phyloP scores from a whole-genome alignment of 2,329 filamentous ascomycete genomes.

The Sporothrix phasma region DNA sequence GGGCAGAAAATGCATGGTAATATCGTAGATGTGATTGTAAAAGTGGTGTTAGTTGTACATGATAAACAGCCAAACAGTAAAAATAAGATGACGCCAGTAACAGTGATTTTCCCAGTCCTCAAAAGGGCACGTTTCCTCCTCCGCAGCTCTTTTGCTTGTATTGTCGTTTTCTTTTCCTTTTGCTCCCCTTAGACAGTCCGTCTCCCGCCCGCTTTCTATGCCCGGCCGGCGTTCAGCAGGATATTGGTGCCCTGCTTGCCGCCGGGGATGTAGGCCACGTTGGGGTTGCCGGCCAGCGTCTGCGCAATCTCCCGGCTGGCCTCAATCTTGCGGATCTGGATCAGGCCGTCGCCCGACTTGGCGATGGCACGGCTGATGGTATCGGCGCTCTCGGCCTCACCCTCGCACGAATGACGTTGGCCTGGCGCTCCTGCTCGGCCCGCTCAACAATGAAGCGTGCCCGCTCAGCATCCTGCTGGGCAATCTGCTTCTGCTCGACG shows the following conservation, averaged over 20 bases:
- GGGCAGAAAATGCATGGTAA: not conserved
- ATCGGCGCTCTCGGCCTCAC: slow-evolving; percentile 92
- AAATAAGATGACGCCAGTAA: slow-evolving; percentile 14
- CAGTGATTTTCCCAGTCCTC: slow-evolving; percentile 12
- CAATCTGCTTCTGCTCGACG: slow-evolving; percentile 99
- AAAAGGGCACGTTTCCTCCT: not conserved
- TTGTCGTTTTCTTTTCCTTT: not conserved
- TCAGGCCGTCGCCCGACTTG: slow-evolving; percentile 85
- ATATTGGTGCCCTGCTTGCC: slow-evolving; percentile 52
- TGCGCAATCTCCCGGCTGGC: slow-evolving; percentile 91
- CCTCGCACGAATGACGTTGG: slow-evolving; percentile 98
- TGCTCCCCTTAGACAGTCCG: not conserved
- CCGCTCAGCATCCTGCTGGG: slow-evolving; percentile 95
- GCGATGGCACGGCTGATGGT: slow-evolving; percentile 85
- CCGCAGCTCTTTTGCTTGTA: not conserved
- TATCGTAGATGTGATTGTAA: slow-evolving; percentile 5
- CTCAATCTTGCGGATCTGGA: slow-evolving; percentile 95
- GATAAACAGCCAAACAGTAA: not conserved
- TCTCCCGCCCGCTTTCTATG: slow-evolving; percentile 22
- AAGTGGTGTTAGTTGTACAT: slow-evolving; percentile 12
- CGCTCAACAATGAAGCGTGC: slow-evolving; percentile 97
- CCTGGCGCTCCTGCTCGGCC: slow-evolving; percentile 96
- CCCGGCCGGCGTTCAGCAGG: slow-evolving; percentile 42
- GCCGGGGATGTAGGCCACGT: slow-evolving; percentile 87
- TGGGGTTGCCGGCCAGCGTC: slow-evolving; percentile 81